Evolutionary conservation across 768 basidiomycete species (phyloP).

Genomic region (Pulveroboletus frians): DNA sequence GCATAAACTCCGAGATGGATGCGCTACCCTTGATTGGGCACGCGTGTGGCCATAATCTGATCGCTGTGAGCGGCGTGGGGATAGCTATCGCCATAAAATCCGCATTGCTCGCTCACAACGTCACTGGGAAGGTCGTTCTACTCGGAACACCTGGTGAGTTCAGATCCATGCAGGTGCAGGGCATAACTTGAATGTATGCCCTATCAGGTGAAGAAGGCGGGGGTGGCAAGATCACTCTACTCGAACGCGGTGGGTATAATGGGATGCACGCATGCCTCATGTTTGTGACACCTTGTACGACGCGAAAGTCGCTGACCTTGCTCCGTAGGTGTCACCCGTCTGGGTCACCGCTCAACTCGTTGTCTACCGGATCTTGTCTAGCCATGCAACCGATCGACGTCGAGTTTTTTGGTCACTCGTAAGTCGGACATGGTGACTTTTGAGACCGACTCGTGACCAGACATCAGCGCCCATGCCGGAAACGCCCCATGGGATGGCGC

Average conservation of each 20-base stretch:
- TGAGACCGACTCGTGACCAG: conserved; percentile 4
- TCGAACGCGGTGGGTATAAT: conserved; percentile 71
- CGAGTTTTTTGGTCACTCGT: conserved; percentile 75
- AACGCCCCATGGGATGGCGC: conserved; percentile 80
- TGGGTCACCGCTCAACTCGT: conserved; percentile 47
- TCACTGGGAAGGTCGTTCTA: conserved; percentile 64
- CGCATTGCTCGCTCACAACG: conserved; percentile 56
- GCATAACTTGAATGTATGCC: conserved; percentile 2
- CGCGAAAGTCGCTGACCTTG: conserved; percentile 12
- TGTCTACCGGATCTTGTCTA: conserved; percentile 48
- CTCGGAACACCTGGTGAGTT: conserved; percentile 69
- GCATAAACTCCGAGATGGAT: conserved; percentile 78
- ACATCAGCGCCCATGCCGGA: conserved; percentile 68
- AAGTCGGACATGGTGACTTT: conserved; percentile 18
- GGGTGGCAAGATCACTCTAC: conserved; percentile 69
- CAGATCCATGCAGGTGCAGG: neutral
- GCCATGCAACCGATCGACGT: conserved; percentile 64
- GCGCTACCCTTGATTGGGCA: conserved; percentile 52
- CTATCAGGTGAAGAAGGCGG: conserved; percentile 68
- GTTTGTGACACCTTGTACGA: conserved; percentile 32
- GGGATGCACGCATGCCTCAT: conserved; percentile 82
- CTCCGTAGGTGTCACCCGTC: conserved; percentile 65
- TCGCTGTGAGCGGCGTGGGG: conserved; percentile 73
- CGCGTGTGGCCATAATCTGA: conserved; percentile 81
- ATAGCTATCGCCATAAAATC: conserved; percentile 68